A percentile compares a stretch with the other conserved stretches of the same genome.
Evolutionary conservation across 768 basidiomycete species (phyloP).

Genomic region (Lactifluus piperatus): DNA sequence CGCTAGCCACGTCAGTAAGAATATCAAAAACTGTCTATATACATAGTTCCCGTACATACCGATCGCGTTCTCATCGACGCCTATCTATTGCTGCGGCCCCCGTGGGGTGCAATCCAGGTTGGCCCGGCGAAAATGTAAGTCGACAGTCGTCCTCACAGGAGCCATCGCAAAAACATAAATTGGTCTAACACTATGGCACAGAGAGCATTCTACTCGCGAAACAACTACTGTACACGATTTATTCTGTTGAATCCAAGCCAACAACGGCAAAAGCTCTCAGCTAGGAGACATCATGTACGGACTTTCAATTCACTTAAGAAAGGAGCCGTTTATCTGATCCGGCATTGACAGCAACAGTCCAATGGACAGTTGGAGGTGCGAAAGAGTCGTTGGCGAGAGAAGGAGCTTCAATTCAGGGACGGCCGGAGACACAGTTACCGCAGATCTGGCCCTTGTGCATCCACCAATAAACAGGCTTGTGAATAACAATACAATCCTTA

Average conservation of each 20-base stretch:
- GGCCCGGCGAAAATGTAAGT: background rate
- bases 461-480: no score
- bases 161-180: background rate
- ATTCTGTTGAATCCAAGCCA: background rate
- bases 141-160: background rate
- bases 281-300: background rate
- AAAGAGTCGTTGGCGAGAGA: no score
- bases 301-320: slow-evolving; percentile 26
- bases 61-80: background rate
- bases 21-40: no score
- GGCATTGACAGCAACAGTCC: slow-evolving; percentile 29
- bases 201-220: background rate
- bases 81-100: no score
- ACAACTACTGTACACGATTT: background rate
- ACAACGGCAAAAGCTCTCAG: background rate
- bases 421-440: no score
- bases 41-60: no score
- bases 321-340: slow-evolving; percentile 29
- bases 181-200: background rate
- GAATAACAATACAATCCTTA: no score
- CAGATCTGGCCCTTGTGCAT: no score
- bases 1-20: no score
- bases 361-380: no score
- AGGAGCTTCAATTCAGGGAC: no score
- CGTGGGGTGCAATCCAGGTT: no score